Evolutionary conservation across 805 yeast species (phyloP).

Genomic region (Sugiyamaella valdiviana): DNA sequence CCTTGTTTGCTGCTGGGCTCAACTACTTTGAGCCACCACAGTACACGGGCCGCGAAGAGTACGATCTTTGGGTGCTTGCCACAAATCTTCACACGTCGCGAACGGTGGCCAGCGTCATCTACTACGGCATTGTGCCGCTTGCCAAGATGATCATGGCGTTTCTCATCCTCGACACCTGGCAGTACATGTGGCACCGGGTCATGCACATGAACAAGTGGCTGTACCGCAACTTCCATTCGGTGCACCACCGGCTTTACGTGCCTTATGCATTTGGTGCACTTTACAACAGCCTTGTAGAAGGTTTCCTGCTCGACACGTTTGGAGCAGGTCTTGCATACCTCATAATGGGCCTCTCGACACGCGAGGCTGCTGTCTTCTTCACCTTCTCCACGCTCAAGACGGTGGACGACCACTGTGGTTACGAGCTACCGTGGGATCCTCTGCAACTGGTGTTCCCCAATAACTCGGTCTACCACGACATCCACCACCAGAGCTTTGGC

Average conservation of each 20-base stretch:
- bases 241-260: conserved; percentile 89
- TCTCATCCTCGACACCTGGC: conserved; percentile 87
- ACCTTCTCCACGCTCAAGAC: conserved; percentile 92
- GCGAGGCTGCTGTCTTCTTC: conserved; percentile 69
- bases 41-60: conserved; percentile 46
- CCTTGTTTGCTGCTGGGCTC: conserved; percentile 56
- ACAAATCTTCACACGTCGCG: conserved; percentile 29
- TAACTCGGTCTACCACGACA: conserved; percentile 92
- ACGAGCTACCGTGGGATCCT: conserved; percentile 83
- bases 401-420: conserved; percentile 99
- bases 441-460: conserved; percentile 90
- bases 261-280: conserved; percentile 97
- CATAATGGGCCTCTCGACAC: conserved; percentile 55
- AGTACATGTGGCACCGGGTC: conserved; percentile 76
- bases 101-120: conserved; percentile 42
- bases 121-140: conserved; percentile 58
- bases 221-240: conserved; percentile 80
- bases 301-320: conserved; percentile 81
- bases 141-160: conserved; percentile 59
- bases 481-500: conserved; percentile 96
- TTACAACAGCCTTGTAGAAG: conserved; percentile 91
- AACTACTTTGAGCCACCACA: conserved; percentile 47
- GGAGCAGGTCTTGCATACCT: conserved; percentile 85
- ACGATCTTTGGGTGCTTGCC: conserved; percentile 42
- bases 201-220: conserved; percentile 80